Evolutionary conservation across 2,329 filamentous ascomycete species (phyloP).

Genomic region (Fusarium decemcellulare): DNA sequence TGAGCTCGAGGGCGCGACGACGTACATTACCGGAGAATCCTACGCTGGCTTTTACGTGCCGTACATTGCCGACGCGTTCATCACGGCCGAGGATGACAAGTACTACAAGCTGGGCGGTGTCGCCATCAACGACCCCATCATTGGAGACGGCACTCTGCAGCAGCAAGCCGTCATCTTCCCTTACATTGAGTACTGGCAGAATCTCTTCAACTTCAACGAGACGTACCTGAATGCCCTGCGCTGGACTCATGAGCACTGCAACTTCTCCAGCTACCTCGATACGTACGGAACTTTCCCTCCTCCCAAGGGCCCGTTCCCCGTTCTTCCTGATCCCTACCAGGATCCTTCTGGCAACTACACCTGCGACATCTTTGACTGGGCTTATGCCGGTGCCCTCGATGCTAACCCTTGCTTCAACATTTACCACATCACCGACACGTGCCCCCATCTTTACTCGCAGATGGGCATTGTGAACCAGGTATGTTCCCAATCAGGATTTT

Average conservation of each 20-base stretch:
- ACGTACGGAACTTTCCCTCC: constrained; percentile 79
- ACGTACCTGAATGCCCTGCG: constrained; percentile 68
- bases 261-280: constrained; percentile 72
- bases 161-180: constrained; percentile 65
- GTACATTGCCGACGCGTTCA: constrained; percentile 81
- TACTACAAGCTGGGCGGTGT: constrained; percentile 79
- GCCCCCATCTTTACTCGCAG: constrained; percentile 78
- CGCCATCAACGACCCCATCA: constrained; percentile 80
- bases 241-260: constrained; percentile 68
- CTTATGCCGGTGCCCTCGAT: constrained; percentile 65
- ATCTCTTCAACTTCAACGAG: constrained; percentile 75
- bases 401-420: constrained; percentile 86
- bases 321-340: constrained; percentile 48
- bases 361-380: constrained; percentile 72
- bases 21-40: constrained; percentile 81
- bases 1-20: constrained; percentile 74
- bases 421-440: constrained; percentile 81
- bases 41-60: constrained; percentile 79
- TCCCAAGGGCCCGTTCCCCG: constrained; percentile 68
- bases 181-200: constrained; percentile 73
- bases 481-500: rapidly evolving
- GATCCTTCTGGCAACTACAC: constrained; percentile 51
- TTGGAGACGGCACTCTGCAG: constrained; percentile 65
- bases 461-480: constrained; percentile 75
- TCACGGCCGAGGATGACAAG: constrained; percentile 74